These are phyloP conservation scores for Isabelozyma heimii DNA, from an alignment of 805 yeast genomes.

Conservation along the genomic window DNA sequence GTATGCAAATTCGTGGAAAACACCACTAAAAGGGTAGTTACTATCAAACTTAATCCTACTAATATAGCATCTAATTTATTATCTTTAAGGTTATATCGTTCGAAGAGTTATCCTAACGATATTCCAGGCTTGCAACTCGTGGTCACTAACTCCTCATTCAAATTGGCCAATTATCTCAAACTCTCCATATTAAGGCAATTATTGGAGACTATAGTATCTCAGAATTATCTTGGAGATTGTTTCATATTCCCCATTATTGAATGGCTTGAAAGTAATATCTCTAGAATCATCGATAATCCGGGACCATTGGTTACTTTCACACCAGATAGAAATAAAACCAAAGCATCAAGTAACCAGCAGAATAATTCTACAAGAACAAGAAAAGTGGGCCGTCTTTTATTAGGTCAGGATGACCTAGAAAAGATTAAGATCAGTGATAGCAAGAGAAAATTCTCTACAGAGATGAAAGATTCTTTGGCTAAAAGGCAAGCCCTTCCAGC, in stretches of 20 bases:
- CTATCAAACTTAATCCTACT: constrained; percentile 14
- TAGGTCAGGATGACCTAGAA: constrained; percentile 5
- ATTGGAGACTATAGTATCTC: constrained; percentile 39
- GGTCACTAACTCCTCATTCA: constrained; percentile 40
- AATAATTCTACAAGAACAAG: neutral
- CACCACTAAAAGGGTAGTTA: constrained; percentile 31
- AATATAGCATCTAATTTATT: constrained; percentile 14
- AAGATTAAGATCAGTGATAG: constrained; percentile 13
- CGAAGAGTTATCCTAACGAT: constrained; percentile 55
- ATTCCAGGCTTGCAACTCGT: constrained; percentile 66
- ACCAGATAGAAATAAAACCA: constrained; percentile 13
- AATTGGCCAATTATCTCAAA: constrained; percentile 70
- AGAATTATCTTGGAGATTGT: constrained; percentile 62
- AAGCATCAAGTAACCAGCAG: neutral
- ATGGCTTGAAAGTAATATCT: constrained; percentile 69
- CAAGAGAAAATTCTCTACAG: constrained; percentile 23
- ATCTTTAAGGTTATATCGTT: constrained; percentile 22
- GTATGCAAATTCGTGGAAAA: constrained; percentile 9
- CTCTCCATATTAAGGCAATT: constrained; percentile 51
- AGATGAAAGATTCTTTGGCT: constrained; percentile 32
- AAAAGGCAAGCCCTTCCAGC: constrained; percentile 73
- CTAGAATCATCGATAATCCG: constrained; percentile 63
- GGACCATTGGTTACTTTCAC: constrained; percentile 51
- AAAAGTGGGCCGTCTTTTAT: neutral
- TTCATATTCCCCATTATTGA: constrained; percentile 67